Evolutionary conservation across 768 basidiomycete genomes (phyloP), one percentile per base, ranked within the genome.

Genomic region (Leccinum broughii): DNA sequence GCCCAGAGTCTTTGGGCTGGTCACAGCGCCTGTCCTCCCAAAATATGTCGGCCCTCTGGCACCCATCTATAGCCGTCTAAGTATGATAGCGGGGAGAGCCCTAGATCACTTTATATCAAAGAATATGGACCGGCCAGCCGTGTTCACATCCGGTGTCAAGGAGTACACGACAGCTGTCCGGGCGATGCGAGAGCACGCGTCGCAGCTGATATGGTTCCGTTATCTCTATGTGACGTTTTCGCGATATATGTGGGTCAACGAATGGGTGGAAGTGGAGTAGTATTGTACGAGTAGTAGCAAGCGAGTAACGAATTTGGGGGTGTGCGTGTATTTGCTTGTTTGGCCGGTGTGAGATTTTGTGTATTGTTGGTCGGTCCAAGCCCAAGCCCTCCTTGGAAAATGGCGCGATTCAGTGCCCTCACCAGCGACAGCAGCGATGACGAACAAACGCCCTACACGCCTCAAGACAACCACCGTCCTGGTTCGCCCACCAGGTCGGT

Each of bases 231-330:
- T 95, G 41, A 63, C 75, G 22, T 91, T 88, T 69, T 94, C 92
- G 17, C 81, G 89, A 58, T 93, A 95, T 69, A 90, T 96, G 92
- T 96, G 95, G 94, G 84, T 91, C 28, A 95, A 95, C 63, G 88
- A 91, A 63, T 92, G 92, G 84, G 77, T 80, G 2, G 82, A 86
- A 70, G 67, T 90, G 26, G 13, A 37, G 32, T 30, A 41, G 46
- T 44, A 55, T 4, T 32, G 48, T 59, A 48, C n/a, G 30, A 11
- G 5, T 6, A 37, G 14, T 37, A 6, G 13, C 35, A 35, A 35
- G 32, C 35, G 4, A 14, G 35, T 35, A 35, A 35, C 35, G 35
- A 35, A 35, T 35, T 35, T 14, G 35, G 35, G 35, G 2, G 41
- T 3, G 7, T 6, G n/a, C n/a, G 44, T 64, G 60, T 71, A 24